These are phyloP conservation scores for Lactarius indigo DNA, from an alignment of 768 basidiomycete genomes.

Conservation along the genomic window DNA sequence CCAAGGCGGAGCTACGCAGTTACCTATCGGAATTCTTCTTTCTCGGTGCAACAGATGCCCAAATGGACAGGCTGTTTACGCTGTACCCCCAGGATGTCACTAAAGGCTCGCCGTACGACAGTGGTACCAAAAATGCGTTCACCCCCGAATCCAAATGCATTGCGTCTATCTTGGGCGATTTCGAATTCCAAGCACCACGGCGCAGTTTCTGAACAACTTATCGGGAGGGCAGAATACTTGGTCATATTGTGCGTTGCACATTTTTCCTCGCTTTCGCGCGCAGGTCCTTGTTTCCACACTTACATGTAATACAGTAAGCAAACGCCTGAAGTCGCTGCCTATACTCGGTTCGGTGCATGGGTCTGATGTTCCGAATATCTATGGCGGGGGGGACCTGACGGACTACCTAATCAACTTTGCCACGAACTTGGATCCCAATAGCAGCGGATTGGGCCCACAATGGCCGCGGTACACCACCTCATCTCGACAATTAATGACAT, in stretches of 20 bases:
- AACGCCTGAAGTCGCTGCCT: constrained; percentile 32
- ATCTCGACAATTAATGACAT: constrained; percentile 15
- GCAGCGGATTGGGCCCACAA: constrained; percentile 1
- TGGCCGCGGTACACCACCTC: constrained; percentile 22
- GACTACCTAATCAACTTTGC: constrained; percentile 28
- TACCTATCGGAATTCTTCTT: constrained; percentile 18
- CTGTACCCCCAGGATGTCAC: constrained; percentile 22
- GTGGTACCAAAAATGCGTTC: constrained; percentile 23
- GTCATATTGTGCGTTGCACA: constrained; percentile 34
- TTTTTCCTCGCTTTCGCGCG: neutral
- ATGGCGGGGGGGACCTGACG: constrained; percentile 15
- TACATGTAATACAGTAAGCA: constrained; percentile 31
- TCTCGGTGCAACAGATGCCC: constrained; percentile 2
- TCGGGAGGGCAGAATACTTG: constrained; percentile 34
- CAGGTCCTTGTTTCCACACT: neutral
- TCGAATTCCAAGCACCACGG: constrained; percentile 35
- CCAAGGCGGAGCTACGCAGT: constrained; percentile 16
- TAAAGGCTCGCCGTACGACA: constrained; percentile 31
- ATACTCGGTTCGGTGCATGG: constrained; percentile 29
- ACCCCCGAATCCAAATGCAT: constrained; percentile 42
- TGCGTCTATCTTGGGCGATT: constrained; percentile 38
- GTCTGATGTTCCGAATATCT: constrained; percentile 17
- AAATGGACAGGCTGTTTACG: constrained; percentile 15
- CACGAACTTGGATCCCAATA: constrained; percentile 32
- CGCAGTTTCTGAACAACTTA: constrained; percentile 35